Evolutionary conservation across 345 rosid genomes (phyloP).

Genomic region (Hibiscus syriacus): DNA sequence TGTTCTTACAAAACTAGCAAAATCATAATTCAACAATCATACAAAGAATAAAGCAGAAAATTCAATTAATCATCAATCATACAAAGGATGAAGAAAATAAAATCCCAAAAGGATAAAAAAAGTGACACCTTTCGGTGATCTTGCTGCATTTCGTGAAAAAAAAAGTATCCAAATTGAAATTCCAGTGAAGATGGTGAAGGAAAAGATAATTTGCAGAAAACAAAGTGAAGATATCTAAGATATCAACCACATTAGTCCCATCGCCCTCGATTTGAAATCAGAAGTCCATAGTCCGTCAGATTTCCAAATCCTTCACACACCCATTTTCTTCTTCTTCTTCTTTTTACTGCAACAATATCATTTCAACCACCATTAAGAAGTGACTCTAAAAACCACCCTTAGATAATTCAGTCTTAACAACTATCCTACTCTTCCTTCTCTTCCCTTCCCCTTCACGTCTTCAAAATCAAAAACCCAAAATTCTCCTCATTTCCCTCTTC

Average conservation of each 20-base stretch:
- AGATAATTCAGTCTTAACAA: slow-evolving; percentile 23
- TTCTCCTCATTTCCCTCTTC: neutral
- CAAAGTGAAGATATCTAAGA: neutral
- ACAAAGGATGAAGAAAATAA: neutral
- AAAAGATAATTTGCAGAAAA: neutral
- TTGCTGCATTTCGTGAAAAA: slow-evolving; percentile 42
- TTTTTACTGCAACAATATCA: slow-evolving; percentile 7
- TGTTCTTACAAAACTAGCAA: neutral
- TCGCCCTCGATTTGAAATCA: slow-evolving; percentile 56
- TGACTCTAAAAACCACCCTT: neutral
- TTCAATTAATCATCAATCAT: neutral
- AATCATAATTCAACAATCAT: neutral
- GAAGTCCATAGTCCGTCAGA: slow-evolving; percentile 45
- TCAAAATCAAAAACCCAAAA: neutral
- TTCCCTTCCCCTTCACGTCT: slow-evolving; percentile 14
- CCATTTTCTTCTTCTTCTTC: neutral
- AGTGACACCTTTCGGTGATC: slow-evolving; percentile 65
- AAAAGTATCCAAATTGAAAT: neutral
- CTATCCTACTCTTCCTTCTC: neutral
- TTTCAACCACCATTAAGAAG: slow-evolving; percentile 12
- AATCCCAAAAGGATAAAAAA: neutral
- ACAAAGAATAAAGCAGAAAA: neutral
- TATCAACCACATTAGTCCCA: slow-evolving; percentile 85
- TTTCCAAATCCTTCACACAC: slow-evolving; percentile 55
- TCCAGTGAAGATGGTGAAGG: neutral